phyloP scores from a whole-genome alignment of 1,284 basidiomycete genomes.

The Spongiforma sp. region DNA sequence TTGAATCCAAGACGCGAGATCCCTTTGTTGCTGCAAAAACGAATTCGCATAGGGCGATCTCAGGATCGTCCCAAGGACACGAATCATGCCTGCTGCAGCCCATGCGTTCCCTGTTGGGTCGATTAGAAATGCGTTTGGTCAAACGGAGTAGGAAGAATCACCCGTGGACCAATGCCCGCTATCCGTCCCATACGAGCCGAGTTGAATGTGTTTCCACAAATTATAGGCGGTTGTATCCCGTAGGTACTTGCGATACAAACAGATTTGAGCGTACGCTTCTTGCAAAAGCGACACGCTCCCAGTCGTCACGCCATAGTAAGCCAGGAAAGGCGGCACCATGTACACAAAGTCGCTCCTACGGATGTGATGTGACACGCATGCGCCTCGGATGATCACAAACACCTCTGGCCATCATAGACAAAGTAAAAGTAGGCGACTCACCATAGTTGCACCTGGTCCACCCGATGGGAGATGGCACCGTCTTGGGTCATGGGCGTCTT shows the following conservation, averaged over 20 bases:
- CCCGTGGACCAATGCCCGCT: slow-evolving; percentile 79
- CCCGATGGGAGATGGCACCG: slow-evolving; percentile 85
- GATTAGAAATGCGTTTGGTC: background rate
- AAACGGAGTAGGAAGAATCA: slow-evolving; percentile 30
- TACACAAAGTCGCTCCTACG: slow-evolving; percentile 78
- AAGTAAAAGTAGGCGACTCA: too few relatives aligned
- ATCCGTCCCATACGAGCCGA: slow-evolving; percentile 58
- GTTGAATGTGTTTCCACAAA: slow-evolving; percentile 74
- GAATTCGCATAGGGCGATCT: slow-evolving; percentile 59
- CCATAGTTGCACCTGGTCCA: slow-evolving; percentile 73
- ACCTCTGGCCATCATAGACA: too few relatives aligned
- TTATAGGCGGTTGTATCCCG: slow-evolving; percentile 51
- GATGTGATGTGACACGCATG: too few relatives aligned
- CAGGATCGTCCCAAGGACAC: slow-evolving; percentile 79
- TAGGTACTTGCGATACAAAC: slow-evolving; percentile 74
- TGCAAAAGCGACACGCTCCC: slow-evolving; percentile 70
- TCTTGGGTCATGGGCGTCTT: slow-evolving; percentile 70
- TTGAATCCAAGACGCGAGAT: slow-evolving; percentile 69
- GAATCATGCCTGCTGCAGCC: slow-evolving; percentile 85
- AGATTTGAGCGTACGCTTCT: slow-evolving; percentile 80
- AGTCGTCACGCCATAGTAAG: slow-evolving; percentile 82
- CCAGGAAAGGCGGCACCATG: slow-evolving; percentile 93
- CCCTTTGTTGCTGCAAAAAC: slow-evolving; percentile 58
- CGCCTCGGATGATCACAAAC: too few relatives aligned
- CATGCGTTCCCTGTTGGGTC: slow-evolving; percentile 73